Conservation (phyloP, 768 basidiomycete genomes). For the Tephrocybe sp. region DNA sequence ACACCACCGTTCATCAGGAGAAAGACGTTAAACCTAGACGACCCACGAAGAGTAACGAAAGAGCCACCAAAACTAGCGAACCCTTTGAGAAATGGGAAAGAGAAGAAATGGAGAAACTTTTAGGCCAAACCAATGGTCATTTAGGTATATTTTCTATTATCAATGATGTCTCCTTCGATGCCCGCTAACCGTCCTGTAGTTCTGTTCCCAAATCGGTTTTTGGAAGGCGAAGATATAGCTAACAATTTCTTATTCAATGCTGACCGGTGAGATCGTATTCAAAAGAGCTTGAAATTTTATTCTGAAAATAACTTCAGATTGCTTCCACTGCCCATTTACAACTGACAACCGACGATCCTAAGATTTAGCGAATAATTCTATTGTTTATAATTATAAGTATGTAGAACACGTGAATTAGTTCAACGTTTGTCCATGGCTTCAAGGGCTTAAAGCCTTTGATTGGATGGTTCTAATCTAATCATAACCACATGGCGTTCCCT, state of each 20-base stretch:
- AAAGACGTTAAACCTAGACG: constrained; percentile 38
- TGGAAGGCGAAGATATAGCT: constrained; percentile 90
- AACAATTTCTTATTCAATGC: constrained; percentile 94
- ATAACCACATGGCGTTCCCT: too few species aligned
- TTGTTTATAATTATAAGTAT: background rate
- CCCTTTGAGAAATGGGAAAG: constrained; percentile 81
- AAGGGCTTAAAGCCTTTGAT: too few species aligned
- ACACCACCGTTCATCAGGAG: constrained; percentile 21
- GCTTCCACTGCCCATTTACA: constrained; percentile 73
- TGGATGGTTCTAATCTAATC: too few species aligned
- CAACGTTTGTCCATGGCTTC: too few species aligned
- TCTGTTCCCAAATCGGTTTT: constrained; percentile 77
- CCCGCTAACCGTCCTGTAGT: constrained; percentile 44
- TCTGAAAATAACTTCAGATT: constrained; percentile 35
- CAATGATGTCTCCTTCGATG: background rate
- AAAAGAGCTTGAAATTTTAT: constrained; percentile 10
- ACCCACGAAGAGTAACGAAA: constrained; percentile 41
- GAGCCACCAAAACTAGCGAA: constrained; percentile 49
- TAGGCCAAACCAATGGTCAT: constrained; percentile 79
- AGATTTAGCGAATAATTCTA: background rate
- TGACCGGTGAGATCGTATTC: constrained; percentile 52
- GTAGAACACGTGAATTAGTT: background rate
- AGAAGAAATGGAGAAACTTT: constrained; percentile 84
- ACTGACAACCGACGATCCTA: constrained; percentile 27
- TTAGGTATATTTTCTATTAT: constrained; percentile 52